phyloP scores from a whole-genome alignment of 495 filamentous ascomycete species.

The Sphaerosporella brunnea region DNA sequence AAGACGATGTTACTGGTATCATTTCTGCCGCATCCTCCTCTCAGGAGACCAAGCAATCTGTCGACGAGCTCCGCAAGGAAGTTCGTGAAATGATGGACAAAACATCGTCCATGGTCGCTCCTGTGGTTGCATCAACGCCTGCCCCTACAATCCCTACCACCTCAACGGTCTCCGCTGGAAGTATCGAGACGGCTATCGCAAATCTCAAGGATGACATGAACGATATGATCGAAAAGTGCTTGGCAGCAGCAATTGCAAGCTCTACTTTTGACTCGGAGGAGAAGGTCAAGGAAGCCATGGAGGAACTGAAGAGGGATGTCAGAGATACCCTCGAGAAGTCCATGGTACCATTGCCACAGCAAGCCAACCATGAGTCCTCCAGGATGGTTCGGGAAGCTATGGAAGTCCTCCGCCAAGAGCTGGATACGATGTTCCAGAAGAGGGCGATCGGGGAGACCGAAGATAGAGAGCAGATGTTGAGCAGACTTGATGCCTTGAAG shows the following conservation, averaged over 20 bases:
- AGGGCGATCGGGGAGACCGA: neutral
- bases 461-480: conserved; percentile 8
- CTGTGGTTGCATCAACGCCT: conserved; percentile 1
- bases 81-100: conserved; percentile 21
- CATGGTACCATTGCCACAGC: conserved; percentile 18
- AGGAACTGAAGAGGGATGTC: conserved; percentile 24
- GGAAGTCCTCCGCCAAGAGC: conserved; percentile 6
- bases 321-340: conserved; percentile 25
- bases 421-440: conserved; percentile 1
- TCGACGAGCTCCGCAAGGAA: conserved; percentile 23
- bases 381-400: conserved; percentile 13
- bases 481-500: conserved; percentile 11
- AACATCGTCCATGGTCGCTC: conserved; percentile 8
- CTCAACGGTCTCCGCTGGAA: conserved; percentile 32
- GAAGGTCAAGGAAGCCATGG: conserved; percentile 23
- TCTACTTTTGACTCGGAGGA: conserved; percentile 25
- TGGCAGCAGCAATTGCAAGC: conserved; percentile 23
- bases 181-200: conserved; percentile 43
- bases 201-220: conserved; percentile 50
- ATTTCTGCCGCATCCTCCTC: conserved; percentile 7
- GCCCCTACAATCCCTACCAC: neutral
- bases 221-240: conserved; percentile 25
- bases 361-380: conserved; percentile 15
- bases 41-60: conserved; percentile 11
- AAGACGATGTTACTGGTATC: conserved; percentile 15